Percentiles rank a stretch among this genome's conserved stretches.
Conservation (phyloP, 345 rosid species). For the Eucalyptus cladocalyx region DNA sequence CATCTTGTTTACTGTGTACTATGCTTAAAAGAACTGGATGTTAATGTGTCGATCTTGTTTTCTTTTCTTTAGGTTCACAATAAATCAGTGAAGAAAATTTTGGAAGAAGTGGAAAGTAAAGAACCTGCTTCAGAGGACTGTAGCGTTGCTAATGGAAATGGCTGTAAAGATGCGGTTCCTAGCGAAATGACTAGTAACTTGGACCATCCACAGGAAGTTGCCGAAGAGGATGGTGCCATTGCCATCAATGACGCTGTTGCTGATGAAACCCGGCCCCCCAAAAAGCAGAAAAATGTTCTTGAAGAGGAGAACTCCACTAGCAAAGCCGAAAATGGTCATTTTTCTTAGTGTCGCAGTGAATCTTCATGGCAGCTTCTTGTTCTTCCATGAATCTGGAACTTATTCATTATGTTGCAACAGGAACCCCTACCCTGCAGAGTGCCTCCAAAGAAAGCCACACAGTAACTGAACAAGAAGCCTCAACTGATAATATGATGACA, state of each 20-base stretch:
- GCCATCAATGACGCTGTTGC: not conserved
- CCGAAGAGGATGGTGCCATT: not conserved
- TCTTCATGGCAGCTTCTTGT: not conserved
- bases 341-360: not conserved
- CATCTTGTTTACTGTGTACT: not conserved
- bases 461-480: constrained; percentile 7
- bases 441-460: constrained; percentile 2
- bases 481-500: constrained; percentile 2
- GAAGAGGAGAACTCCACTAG: constrained; percentile 17
- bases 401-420: constrained; percentile 13
- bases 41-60: not conserved
- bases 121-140: not conserved
- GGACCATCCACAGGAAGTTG: constrained; percentile 9
- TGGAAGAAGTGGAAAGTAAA: constrained; percentile 22
- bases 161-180: constrained; percentile 1
- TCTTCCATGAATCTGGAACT: not conserved
- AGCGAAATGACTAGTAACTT: constrained; percentile 9
- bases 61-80: constrained; percentile 22
- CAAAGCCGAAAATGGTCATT: constrained; percentile 30
- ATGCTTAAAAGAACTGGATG: not conserved
- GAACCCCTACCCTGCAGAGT: constrained; percentile 9
- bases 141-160: constrained; percentile 13
- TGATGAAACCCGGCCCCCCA: constrained; percentile 45
- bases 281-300: constrained; percentile 47
- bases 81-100: constrained; percentile 26